Evolutionary conservation across 495 filamentous ascomycete genomes (phyloP), one percentile per base, ranked within the genome.

Genomic region (Evansstolkia leycettana): DNA sequence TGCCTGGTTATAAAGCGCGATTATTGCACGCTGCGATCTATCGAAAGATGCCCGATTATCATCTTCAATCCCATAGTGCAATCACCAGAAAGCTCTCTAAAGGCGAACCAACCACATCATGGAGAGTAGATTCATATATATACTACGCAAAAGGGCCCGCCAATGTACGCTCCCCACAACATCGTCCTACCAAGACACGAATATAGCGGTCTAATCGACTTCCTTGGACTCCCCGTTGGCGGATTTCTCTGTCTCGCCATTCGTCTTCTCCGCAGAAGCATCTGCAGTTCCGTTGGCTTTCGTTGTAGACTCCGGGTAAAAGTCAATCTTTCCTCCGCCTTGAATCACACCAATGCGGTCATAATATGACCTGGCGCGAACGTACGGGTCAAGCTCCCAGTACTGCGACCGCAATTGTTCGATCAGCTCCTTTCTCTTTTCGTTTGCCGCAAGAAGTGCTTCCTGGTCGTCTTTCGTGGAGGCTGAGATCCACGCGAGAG

Each of bases 371-470:
- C 76, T 66, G 27, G 81, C 77, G 11, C 85, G 67, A 15, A 88
- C 33, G 51, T 87, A 86, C 0, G 80, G 80, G 51, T 90, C 84
- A 6, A 87, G 48, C 8, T 63, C 43, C 90, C 92, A 98, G 58
- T 98, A 96, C 36, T 84, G 82, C 24, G 67, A 65, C 19, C 72
- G 64, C 39, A 95, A 52, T 34, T 68, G 54, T 36, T 68, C 70
- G 9, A 78, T 57, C 11, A 94, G 52, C 18, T 57, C 62, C 16
- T 79, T 70, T 42, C 72, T 67, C 31, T 77, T 73, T 18, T 62
- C 65, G 13, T 63, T 55, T 26, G 82, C 80, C 24, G 72, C 67
- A 32, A 50, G 48, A 3, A 41, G 32, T 17, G 50, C 47, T 16
- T 39, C 52, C 3, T 51, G 43, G 17, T 65, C 55, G 19, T 59